Evolutionary conservation across 345 rosid genomes (phyloP), one percentile per base, ranked within the genome.

Genomic region (Dipteronia sinensis): DNA sequence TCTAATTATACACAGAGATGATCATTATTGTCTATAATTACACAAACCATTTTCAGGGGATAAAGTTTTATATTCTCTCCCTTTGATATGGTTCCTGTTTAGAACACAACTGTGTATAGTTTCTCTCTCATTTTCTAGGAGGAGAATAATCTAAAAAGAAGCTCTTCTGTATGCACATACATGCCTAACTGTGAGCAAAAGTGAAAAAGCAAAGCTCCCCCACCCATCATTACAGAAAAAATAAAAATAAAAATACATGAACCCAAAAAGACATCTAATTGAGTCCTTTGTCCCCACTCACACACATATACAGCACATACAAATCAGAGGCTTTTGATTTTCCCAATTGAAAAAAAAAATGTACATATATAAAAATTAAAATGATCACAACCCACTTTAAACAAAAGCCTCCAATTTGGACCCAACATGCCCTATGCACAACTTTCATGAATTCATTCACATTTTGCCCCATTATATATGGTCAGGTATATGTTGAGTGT

Each of bases 381-480:
- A 78, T 72, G 78, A 82, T 72, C 38, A 34, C 6, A 76, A 25
- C 69, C 77, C 82, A 84, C 89, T 83, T 89, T 82, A 84, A 82
- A 83, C 80, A 86, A 83, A 59, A 86, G 88, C 90, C 89, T 79
- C 84, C 82, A 82, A 75, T 84, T 86, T 85, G 95, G 93, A 89
- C 91, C 90, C 92, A 87, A 86, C 95, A 83, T 83, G 78, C 80
- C 73, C 73, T 73, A 42, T 49, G 66, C 67, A 69, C 72, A 55
- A 65, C 79, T 73, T 63, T 79, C 82, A 27, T 27, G 27, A 27
- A 27, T 27, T 27, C 27, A 71, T 88, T 86, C 88, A 63, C 82
- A 82, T 78, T 79, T 77, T 49, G 47, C 51, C 53, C 63, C 61
- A 25, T 47, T 67, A 5, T 1, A 56, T 67, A 5, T 2, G 10